Conservation (phyloP, 2,329 filamentous ascomycete genomes). For the Stemphylium lycopersici region DNA sequence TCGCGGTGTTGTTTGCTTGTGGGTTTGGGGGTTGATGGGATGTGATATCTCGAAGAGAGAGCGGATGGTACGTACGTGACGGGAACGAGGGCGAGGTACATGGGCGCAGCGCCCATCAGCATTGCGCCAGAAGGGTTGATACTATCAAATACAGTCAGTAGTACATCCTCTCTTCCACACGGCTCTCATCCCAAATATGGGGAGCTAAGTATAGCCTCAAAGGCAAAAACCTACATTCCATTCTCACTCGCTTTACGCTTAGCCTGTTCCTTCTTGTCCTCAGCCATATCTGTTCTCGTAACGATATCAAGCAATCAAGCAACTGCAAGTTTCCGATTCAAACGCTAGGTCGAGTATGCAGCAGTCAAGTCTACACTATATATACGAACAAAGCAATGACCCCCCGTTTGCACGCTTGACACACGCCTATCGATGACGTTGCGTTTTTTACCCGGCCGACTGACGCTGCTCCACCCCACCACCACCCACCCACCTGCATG, state of each 20-base stretch:
- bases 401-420: background rate
- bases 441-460: background rate
- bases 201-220: no score
- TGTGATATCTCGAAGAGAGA: background rate
- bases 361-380: background rate
- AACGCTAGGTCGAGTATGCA: background rate
- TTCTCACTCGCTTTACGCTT: slow-evolving; percentile 21
- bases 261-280: slow-evolving; percentile 28
- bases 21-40: no score
- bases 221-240: slow-evolving; percentile 19
- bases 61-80: slow-evolving; percentile 16
- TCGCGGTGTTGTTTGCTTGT: no score
- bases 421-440: slow-evolving; percentile 13
- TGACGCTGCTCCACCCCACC: background rate
- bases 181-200: no score
- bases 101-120: slow-evolving; percentile 21
- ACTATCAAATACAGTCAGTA: background rate
- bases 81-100: slow-evolving; percentile 29
- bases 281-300: slow-evolving; percentile 18
- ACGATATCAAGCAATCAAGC: background rate
- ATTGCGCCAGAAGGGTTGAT: slow-evolving; percentile 24
- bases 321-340: background rate
- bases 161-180: no score
- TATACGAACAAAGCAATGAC: background rate
- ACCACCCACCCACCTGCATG: background rate